Percentiles rank a stretch among this genome's conserved stretches.
phyloP scores from a whole-genome alignment of 768 basidiomycete genomes.

The Lenzites betulinus region DNA sequence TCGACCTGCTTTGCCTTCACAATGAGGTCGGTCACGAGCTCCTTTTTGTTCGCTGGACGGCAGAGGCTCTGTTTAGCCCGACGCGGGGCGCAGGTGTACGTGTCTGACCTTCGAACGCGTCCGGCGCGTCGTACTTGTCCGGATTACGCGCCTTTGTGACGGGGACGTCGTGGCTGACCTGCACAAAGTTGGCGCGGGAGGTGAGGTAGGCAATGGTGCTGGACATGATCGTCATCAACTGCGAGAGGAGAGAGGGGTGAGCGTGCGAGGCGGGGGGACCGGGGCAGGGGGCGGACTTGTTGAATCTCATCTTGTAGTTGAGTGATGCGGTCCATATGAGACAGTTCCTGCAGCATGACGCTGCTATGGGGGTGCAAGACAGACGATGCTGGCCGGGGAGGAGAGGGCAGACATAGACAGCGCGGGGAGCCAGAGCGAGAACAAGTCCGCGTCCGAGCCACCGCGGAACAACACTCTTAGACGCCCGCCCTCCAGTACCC shows the following conservation, averaged over 20 bases:
- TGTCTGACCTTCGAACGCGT: slow-evolving; percentile 18
- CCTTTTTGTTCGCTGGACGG: slow-evolving; percentile 76
- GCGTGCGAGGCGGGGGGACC: not conserved
- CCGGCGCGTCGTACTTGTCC: slow-evolving; percentile 21
- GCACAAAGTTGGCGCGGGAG: slow-evolving; percentile 69
- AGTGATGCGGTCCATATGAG: slow-evolving; percentile 95
- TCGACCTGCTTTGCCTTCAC: slow-evolving; percentile 90
- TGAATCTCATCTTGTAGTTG: slow-evolving; percentile 95
- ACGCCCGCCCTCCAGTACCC: not conserved
- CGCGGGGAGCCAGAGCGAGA: not conserved
- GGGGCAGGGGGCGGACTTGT: slow-evolving; percentile 48
- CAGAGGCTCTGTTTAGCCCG: slow-evolving; percentile 58
- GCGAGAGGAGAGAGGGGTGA: not conserved
- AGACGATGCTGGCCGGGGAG: slow-evolving; percentile 1
- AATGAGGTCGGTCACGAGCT: slow-evolving; percentile 81
- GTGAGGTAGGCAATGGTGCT: slow-evolving; percentile 80
- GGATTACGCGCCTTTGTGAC: slow-evolving; percentile 70
- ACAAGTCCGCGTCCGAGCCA: not conserved
- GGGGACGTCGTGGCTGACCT: slow-evolving; percentile 79
- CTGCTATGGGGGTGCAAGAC: slow-evolving; percentile 39
- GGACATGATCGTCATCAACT: slow-evolving; percentile 91
- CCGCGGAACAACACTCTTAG: not conserved
- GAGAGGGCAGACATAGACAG: slow-evolving; percentile 12
- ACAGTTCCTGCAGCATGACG: slow-evolving; percentile 90
- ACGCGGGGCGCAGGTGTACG: not conserved